Evolutionary conservation across 345 rosid genomes (phyloP).

Genomic region (Brassica juncea): DNA sequence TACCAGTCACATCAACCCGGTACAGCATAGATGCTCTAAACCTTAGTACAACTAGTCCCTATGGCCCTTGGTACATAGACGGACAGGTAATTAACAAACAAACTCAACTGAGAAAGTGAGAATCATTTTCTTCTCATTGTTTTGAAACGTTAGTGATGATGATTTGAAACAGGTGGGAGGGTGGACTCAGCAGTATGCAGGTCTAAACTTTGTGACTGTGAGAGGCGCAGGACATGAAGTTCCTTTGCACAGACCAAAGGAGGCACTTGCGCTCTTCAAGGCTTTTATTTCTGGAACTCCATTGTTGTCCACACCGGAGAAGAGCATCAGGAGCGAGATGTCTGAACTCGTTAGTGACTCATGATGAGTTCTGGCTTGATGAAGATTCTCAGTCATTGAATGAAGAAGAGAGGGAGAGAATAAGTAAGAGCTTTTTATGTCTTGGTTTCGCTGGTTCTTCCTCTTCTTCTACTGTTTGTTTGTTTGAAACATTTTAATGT

Average conservation of each 20-base stretch:
- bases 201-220: constrained; percentile 73
- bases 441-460: constrained; percentile 12
- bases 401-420: not conserved
- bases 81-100: constrained; percentile 56
- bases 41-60: constrained; percentile 63
- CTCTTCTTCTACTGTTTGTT: constrained; percentile 3
- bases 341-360: constrained; percentile 38
- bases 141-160: not conserved
- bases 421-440: constrained; percentile 7
- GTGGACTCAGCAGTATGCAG: constrained; percentile 88
- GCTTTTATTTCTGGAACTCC: constrained; percentile 71
- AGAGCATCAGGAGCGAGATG: constrained; percentile 35
- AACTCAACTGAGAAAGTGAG: not conserved
- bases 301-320: constrained; percentile 43
- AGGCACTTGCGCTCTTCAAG: constrained; percentile 71
- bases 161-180: constrained; percentile 79
- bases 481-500: constrained; percentile 17
- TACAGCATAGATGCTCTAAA: constrained; percentile 79
- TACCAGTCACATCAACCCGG: constrained; percentile 90
- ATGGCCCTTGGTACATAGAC: constrained; percentile 84
- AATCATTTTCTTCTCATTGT: not conserved
- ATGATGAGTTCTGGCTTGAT: constrained; percentile 1
- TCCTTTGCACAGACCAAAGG: constrained; percentile 80
- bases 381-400: constrained; percentile 1
- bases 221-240: constrained; percentile 98